phyloP scores from a whole-genome alignment of 768 basidiomycete genomes.

The Calvatia gigantea region DNA sequence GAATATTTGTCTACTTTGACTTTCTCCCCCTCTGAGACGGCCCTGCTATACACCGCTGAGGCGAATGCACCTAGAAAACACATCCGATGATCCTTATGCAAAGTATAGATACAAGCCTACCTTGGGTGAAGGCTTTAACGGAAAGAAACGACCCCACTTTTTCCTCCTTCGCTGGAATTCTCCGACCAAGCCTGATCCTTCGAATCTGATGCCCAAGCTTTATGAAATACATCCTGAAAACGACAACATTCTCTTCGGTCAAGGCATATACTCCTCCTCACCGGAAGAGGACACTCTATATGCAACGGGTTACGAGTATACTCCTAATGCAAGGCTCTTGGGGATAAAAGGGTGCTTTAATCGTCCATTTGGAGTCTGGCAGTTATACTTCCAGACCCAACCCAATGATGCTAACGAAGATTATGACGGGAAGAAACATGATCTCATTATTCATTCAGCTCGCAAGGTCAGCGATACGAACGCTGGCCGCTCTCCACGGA shows the following conservation, averaged over 20 bases:
- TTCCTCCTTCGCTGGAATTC: slow-evolving; percentile 52
- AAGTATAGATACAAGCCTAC: slow-evolving; percentile 56
- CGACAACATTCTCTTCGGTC: slow-evolving; percentile 21
- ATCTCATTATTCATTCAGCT: slow-evolving; percentile 16
- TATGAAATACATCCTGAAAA: slow-evolving; percentile 1
- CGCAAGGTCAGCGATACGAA: slow-evolving; percentile 40
- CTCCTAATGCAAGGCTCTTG: slow-evolving; percentile 52
- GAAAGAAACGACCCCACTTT: slow-evolving; percentile 47
- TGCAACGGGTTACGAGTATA: slow-evolving; percentile 61
- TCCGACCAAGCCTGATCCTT: neutral
- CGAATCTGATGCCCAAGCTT: neutral
- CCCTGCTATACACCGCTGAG: slow-evolving; percentile 62
- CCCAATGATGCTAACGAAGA: neutral
- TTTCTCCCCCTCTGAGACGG: slow-evolving; percentile 51
- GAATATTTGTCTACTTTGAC: slow-evolving; percentile 49
- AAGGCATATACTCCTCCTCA: slow-evolving; percentile 47
- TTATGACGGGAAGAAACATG: slow-evolving; percentile 9
- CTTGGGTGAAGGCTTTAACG: slow-evolving; percentile 60
- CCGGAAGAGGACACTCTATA: slow-evolving; percentile 35
- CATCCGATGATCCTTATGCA: slow-evolving; percentile 28
- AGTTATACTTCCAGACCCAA: slow-evolving; percentile 26
- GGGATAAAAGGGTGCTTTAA: slow-evolving; percentile 62
- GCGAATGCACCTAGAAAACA: slow-evolving; percentile 31
- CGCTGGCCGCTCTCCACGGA: slow-evolving; percentile 60
- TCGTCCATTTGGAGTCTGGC: slow-evolving; percentile 55